Base-by-base conservation (phyloP, 345 rosid genomes). In the Eucalyptus tenuipes region DNA sequence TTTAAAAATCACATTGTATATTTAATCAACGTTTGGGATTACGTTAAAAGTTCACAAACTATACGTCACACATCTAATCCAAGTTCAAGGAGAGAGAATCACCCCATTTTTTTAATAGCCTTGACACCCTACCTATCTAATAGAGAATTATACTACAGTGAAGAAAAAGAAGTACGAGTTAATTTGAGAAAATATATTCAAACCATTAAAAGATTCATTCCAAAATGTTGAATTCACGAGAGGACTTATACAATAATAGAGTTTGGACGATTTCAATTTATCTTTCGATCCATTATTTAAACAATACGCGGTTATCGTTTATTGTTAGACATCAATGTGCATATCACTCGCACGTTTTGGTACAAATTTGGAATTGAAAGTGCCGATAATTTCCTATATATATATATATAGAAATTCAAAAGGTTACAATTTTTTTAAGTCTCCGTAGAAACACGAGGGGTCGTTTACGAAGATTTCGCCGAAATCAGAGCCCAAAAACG, bases 41-140 rank as follows among this genome's bases (percentile, higher is more conserved):
- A 64, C 0, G 0, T 64, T n/a, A 64, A 64, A 64, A 64, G 5
- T n/a, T 64, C 5, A 14, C 1, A 0, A 13, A 64, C 5, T 4
- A 64, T 7, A 4, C 3, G 0, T 52, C 2, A 0, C 8, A n/a
- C 37, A 7, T 15, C 5, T 64, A 2, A n/a, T 7, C 3, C 10
- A 64, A 64, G 40, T 64, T n/a, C 10, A 15, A 2, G 75, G 37
- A 8, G 18, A 8, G 18, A 0, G 15, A 7, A 64, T 64, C 14
- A 64, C 75, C 18, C 3, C 10, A 0, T n/a, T 29, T 64, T 64
- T 64, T 64, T 7, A 29, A 61, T 15, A 64, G 75, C 40, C 2
- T n/a, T 0, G 20, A 64, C 33, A n/a, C 8, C 15, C 82, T 40
- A 11, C 27, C 8, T 33, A 68, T 68, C 44, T 2, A 40, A 20